A percentile compares a stretch with the other conserved stretches of the same genome.
Evolutionary conservation across 2,329 filamentous ascomycete species (phyloP).

Genomic region (Neocucurbitaria cava): DNA sequence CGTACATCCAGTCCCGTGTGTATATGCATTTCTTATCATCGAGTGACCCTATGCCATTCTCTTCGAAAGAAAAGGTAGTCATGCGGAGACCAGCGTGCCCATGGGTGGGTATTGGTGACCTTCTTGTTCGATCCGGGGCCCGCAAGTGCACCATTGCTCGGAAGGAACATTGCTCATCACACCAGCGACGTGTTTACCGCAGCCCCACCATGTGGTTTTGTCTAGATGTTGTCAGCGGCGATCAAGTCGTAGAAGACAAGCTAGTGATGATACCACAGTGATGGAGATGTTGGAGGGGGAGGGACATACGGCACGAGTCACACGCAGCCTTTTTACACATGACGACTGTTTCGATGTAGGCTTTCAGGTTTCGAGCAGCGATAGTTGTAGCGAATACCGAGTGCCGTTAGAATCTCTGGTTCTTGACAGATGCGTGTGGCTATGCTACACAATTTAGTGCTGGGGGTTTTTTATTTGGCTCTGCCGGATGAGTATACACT

Average conservation of each 20-base stretch:
- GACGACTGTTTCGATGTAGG: slow-evolving; percentile 8
- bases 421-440: neutral
- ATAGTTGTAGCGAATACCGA: neutral
- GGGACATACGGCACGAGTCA: slow-evolving; percentile 65
- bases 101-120: slow-evolving; percentile 71
- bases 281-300: neutral
- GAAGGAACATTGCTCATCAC: slow-evolving; percentile 68
- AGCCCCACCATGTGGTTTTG: slow-evolving; percentile 70
- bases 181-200: slow-evolving; percentile 65
- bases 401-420: neutral
- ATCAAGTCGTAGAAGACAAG: neutral
- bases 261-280: neutral
- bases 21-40: neutral
- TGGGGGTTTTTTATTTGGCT: neutral
- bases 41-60: neutral
- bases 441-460: neutral
- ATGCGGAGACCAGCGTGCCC: slow-evolving; percentile 50
- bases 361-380: neutral
- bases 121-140: slow-evolving; percentile 66
- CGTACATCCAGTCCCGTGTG: neutral
- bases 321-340: slow-evolving; percentile 74
- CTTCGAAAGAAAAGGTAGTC: slow-evolving; percentile 26
- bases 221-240: slow-evolving; percentile 42
- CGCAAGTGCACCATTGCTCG: slow-evolving; percentile 69
- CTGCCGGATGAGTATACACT: neutral